Conservation (phyloP, 148 eudicot genomes). For the Rhododendron simsii region DNA sequence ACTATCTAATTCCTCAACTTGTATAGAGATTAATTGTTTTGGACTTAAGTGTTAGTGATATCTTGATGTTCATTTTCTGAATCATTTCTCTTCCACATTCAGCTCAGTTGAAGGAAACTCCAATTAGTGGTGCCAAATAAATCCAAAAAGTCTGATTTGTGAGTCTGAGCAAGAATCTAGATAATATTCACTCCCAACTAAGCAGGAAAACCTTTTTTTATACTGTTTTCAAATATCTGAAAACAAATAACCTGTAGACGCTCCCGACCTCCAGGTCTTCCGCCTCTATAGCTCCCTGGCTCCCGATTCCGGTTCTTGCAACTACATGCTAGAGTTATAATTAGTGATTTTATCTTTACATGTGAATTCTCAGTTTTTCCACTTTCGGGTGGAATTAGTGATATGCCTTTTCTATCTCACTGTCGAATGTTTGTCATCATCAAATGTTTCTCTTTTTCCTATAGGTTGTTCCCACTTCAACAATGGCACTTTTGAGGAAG, state of each 20-base stretch:
- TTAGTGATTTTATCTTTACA: neutral
- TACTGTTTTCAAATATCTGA: neutral
- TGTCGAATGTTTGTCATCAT: neutral
- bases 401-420: neutral
- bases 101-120: neutral
- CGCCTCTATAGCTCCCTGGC: neutral
- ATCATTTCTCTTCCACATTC: neutral
- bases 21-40: neutral
- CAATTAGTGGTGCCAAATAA: neutral
- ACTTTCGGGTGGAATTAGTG: neutral
- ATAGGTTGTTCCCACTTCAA: conserved; percentile 49
- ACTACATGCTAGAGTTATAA: neutral
- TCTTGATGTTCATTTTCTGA: neutral
- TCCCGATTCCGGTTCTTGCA: neutral
- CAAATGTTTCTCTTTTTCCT: neutral
- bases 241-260: neutral
- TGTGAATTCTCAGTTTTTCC: neutral
- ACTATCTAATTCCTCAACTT: neutral
- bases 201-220: neutral
- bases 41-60: neutral
- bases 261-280: neutral
- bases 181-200: neutral
- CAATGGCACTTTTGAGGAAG: conserved; percentile 31
- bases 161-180: neutral
- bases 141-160: neutral